Evolutionary conservation across 1,284 basidiomycete species (phyloP).

Genomic region (Trichosporon sp.): DNA sequence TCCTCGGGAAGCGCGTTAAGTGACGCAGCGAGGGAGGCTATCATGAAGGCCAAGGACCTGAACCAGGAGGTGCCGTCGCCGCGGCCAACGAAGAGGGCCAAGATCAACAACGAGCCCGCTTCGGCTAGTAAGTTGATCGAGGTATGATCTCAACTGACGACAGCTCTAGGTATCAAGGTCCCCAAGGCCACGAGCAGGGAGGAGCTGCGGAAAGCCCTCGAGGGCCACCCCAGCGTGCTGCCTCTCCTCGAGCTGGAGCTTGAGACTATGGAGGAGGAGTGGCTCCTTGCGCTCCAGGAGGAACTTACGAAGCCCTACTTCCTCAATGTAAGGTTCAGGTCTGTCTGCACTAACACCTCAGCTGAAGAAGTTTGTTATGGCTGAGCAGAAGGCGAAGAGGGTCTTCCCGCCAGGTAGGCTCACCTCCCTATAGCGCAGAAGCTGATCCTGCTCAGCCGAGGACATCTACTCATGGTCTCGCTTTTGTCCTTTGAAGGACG

Average conservation of each 20-base stretch:
- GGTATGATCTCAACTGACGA: neutral
- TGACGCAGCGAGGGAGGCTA: conserved; percentile 29
- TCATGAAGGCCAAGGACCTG: conserved; percentile 18
- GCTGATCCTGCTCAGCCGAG: conserved; percentile 30
- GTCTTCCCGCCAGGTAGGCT: conserved; percentile 52
- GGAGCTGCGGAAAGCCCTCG: conserved; percentile 30
- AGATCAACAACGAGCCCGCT: neutral
- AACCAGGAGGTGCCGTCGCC: neutral
- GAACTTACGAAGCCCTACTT: conserved; percentile 50
- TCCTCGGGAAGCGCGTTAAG: conserved; percentile 11
- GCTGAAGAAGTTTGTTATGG: conserved; percentile 46
- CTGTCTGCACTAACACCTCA: conserved; percentile 8
- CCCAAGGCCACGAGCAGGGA: conserved; percentile 24
- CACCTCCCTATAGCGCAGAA: neutral
- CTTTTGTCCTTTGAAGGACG: conserved; percentile 49
- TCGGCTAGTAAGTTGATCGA: neutral
- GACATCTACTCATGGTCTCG: conserved; percentile 54
- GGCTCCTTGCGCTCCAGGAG: conserved; percentile 49
- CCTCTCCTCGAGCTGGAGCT: conserved; percentile 43
- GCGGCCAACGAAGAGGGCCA: conserved; percentile 7
- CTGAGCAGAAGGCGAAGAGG: conserved; percentile 43
- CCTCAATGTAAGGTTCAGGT: conserved; percentile 29
- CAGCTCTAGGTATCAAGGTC: neutral
- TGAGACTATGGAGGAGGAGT: conserved; percentile 49
- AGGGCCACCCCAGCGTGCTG: conserved; percentile 22